Conservation (phyloP, 2,329 filamentous ascomycete species). For the Apiospora marii region DNA sequence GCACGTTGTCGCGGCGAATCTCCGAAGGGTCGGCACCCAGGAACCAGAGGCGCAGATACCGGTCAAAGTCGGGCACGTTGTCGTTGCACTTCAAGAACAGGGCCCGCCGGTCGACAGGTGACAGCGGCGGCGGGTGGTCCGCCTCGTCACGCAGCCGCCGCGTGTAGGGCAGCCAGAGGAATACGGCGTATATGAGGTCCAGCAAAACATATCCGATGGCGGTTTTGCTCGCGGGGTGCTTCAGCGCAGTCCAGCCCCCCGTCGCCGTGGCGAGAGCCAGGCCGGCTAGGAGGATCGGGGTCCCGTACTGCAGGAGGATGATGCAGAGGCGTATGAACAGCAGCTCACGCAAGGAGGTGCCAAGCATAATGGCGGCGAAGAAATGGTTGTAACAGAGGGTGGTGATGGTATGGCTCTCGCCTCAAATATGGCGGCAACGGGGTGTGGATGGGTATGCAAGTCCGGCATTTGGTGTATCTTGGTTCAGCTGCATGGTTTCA, state of each 20-base stretch:
- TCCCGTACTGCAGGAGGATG: slow-evolving; percentile 52
- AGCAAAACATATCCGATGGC: slow-evolving; percentile 44
- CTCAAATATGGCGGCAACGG: not conserved
- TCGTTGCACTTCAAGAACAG: slow-evolving; percentile 65
- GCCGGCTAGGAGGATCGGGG: slow-evolving; percentile 46
- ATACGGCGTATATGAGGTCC: slow-evolving; percentile 52
- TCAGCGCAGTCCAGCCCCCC: slow-evolving; percentile 31
- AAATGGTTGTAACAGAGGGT: too few species aligned
- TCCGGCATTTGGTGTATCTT: not conserved
- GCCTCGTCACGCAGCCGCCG: slow-evolving; percentile 48
- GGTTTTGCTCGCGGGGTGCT: slow-evolving; percentile 31
- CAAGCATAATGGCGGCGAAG: slow-evolving; percentile 44
- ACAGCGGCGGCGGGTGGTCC: slow-evolving; percentile 50
- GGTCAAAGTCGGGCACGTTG: slow-evolving; percentile 61
- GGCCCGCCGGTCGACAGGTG: slow-evolving; percentile 55
- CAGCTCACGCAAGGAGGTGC: slow-evolving; percentile 46
- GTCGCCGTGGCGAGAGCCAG: slow-evolving; percentile 39
- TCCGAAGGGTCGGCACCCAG: slow-evolving; percentile 64
- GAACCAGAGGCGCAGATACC: slow-evolving; percentile 72
- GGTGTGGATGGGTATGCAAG: not conserved
- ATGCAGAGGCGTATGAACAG: slow-evolving; percentile 56
- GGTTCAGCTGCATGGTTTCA: not conserved
- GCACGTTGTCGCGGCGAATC: slow-evolving; percentile 72
- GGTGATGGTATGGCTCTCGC: not conserved
- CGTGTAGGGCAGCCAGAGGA: slow-evolving; percentile 53